phyloP scores from a whole-genome alignment of 768 basidiomycete genomes.

The Lactifluus rugatus region DNA sequence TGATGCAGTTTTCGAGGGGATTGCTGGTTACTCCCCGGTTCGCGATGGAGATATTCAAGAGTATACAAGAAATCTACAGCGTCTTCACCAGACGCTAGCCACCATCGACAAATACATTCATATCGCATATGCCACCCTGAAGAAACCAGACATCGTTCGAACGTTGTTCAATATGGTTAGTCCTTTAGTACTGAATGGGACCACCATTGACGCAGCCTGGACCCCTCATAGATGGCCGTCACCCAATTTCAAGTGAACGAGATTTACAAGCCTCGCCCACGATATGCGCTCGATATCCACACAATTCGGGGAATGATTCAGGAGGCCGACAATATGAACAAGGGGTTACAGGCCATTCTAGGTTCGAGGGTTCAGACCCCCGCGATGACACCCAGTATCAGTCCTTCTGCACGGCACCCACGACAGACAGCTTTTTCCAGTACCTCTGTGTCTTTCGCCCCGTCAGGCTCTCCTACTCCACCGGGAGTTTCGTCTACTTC shows the following conservation, averaged over 20 bases:
- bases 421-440: background rate
- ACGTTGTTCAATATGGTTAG: conserved; percentile 10
- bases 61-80: conserved; percentile 5
- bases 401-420: background rate
- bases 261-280: conserved; percentile 1
- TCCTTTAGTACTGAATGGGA: background rate
- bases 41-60: conserved; percentile 1
- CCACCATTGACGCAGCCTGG: background rate
- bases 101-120: conserved; percentile 10
- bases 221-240: background rate
- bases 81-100: background rate
- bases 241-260: conserved; percentile 13
- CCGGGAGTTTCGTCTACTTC: conserved; percentile 37
- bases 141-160: background rate
- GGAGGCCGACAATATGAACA: conserved; percentile 14
- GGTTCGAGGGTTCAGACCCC: background rate
- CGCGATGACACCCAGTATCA: background rate
- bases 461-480: background rate
- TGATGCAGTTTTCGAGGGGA: background rate
- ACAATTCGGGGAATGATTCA: conserved; percentile 16
- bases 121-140: conserved; percentile 4
- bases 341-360: conserved; percentile 2
- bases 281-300: conserved; percentile 15
- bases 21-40: background rate
- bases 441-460: background rate